These are phyloP conservation scores for Hericium coralloides DNA, from an alignment of 768 basidiomycete genomes.

Conservation along the genomic window DNA sequence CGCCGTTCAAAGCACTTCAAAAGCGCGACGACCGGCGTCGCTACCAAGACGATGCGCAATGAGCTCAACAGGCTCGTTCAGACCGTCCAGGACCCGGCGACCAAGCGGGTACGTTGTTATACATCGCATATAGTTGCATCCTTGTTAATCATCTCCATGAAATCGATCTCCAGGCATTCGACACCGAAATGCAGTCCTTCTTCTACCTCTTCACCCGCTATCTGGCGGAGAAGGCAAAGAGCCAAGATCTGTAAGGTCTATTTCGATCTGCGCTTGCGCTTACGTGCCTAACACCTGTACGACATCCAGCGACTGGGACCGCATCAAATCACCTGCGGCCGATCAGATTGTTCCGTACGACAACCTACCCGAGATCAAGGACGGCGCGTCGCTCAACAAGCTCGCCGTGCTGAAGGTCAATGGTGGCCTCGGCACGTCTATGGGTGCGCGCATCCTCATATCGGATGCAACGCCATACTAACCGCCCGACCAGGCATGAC, in stretches of 20 bases:
- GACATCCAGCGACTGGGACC: slow-evolving; percentile 21
- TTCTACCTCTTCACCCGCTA: slow-evolving; percentile 91
- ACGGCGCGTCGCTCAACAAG: slow-evolving; percentile 73
- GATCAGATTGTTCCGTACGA: slow-evolving; percentile 85
- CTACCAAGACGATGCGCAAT: slow-evolving; percentile 52
- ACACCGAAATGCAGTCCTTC: slow-evolving; percentile 90
- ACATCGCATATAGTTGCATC: not conserved
- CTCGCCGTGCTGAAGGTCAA: slow-evolving; percentile 94
- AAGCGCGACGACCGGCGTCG: slow-evolving; percentile 35
- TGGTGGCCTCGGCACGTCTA: slow-evolving; percentile 86
- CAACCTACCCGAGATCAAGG: slow-evolving; percentile 47
- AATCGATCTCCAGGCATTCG: slow-evolving; percentile 51
- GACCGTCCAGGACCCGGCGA: slow-evolving; percentile 44
- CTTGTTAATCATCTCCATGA: slow-evolving; percentile 3
- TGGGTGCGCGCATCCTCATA: slow-evolving; percentile 56
- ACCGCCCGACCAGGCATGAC: slow-evolving; percentile 56
- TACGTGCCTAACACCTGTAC: not conserved
- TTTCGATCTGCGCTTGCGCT: not conserved
- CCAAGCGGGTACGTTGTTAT: slow-evolving; percentile 41
- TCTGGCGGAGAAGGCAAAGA: slow-evolving; percentile 81
- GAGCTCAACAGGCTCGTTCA: slow-evolving; percentile 62
- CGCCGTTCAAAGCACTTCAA: slow-evolving; percentile 20
- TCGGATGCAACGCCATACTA: too few relatives aligned
- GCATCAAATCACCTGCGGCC: slow-evolving; percentile 74
- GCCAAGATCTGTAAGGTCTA: slow-evolving; percentile 68